Conservation (phyloP, 129 eudicot species). For the Flaveria robusta region DNA sequence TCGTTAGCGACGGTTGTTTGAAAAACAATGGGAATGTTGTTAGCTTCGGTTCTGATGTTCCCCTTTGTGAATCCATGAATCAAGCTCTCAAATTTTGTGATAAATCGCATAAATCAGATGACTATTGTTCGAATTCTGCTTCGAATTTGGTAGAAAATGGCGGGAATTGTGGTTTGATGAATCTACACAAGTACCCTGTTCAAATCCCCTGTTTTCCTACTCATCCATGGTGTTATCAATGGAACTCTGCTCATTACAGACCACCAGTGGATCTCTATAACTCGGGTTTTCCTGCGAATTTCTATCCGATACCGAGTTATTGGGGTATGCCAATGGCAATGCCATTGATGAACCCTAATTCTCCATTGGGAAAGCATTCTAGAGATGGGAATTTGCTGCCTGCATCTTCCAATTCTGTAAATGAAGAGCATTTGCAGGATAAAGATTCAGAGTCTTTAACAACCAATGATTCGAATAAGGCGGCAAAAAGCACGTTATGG, state of each 20-base stretch:
- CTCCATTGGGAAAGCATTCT: slow-evolving; percentile 73
- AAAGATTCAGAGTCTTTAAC: slow-evolving; percentile 48
- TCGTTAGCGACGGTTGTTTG: slow-evolving; percentile 38
- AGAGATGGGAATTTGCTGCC: slow-evolving; percentile 51
- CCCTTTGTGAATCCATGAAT: slow-evolving; percentile 59
- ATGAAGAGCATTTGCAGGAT: slow-evolving; percentile 29
- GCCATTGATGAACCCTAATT: slow-evolving; percentile 43
- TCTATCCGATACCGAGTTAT: slow-evolving; percentile 33
- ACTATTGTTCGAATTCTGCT: slow-evolving; percentile 30
- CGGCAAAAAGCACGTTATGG: slow-evolving; percentile 77
- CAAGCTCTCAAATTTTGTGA: slow-evolving; percentile 44
- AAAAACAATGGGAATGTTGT: slow-evolving; percentile 41
- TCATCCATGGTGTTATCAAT: slow-evolving; percentile 34
- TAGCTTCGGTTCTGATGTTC: slow-evolving; percentile 48
- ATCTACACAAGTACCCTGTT: slow-evolving; percentile 38
- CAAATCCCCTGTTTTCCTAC: slow-evolving; percentile 42
- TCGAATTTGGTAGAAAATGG: slow-evolving; percentile 42
- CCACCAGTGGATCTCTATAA: slow-evolving; percentile 36
- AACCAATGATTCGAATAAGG: slow-evolving; percentile 59
- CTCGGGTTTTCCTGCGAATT: slow-evolving; percentile 4
- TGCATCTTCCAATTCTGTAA: slow-evolving; percentile 23
- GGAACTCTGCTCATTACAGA: too few relatives aligned
- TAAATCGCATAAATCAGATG: slow-evolving; percentile 34
- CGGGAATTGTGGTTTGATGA: slow-evolving; percentile 13
- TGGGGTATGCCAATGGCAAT: slow-evolving; percentile 51